phyloP scores from a whole-genome alignment of 805 yeast species.

The Nakazawaea sp. region DNA sequence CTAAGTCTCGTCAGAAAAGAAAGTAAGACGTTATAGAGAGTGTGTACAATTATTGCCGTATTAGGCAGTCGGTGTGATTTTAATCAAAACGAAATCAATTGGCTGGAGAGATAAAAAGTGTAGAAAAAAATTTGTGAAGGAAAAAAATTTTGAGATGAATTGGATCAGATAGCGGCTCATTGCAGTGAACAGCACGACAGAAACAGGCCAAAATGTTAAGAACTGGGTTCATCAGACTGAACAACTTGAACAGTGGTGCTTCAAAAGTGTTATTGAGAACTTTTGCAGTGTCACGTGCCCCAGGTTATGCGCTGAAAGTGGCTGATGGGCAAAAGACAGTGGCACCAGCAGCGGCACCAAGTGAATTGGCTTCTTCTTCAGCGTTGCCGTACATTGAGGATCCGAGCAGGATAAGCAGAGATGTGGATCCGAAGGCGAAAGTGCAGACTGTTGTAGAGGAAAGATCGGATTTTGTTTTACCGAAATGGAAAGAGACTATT shows the following conservation, averaged over 20 bases:
- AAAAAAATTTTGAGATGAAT: not conserved
- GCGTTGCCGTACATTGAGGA: conserved; percentile 27
- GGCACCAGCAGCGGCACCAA: conserved; percentile 20
- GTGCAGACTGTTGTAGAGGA: conserved; percentile 21
- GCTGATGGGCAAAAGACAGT: no score
- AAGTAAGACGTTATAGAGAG: not conserved
- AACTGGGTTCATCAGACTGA: no score
- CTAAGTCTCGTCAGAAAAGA: conserved; percentile 6
- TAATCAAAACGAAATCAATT: conserved; percentile 6
- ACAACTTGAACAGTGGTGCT: no score
- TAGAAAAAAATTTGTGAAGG: not conserved
- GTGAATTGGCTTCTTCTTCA: conserved; percentile 23
- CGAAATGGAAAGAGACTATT: conserved; percentile 45
- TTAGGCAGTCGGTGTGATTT: conserved; percentile 5
- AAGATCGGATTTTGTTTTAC: conserved; percentile 23
- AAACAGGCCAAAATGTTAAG: not conserved
- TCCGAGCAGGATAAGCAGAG: conserved; percentile 26
- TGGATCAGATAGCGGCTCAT: not conserved
- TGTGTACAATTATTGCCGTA: not conserved
- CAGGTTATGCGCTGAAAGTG: not conserved
- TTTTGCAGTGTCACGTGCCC: no score
- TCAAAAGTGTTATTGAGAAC: no score
- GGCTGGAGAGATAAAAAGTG: not conserved
- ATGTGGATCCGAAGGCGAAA: conserved; percentile 25
- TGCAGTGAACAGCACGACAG: no score